Evolutionary conservation across 345 rosid species (phyloP).

Genomic region (Gossypium mustelinum): DNA sequence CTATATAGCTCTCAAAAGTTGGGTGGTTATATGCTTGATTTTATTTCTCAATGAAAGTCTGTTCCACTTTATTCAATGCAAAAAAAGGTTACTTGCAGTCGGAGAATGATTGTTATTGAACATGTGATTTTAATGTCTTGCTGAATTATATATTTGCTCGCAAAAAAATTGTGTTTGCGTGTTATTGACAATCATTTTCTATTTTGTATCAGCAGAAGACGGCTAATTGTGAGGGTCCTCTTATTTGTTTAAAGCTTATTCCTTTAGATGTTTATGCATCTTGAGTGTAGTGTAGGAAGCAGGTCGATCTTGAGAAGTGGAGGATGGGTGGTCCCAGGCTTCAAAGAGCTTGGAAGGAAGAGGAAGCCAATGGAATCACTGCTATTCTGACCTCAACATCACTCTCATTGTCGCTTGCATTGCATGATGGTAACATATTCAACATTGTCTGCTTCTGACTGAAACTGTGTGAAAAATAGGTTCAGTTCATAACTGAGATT

Average conservation of each 20-base stretch:
- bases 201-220: too few relatives aligned
- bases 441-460: background rate
- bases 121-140: too few relatives aligned
- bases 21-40: background rate
- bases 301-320: constrained; percentile 74
- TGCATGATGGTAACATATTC: background rate
- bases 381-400: constrained; percentile 3
- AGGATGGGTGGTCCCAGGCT: constrained; percentile 76
- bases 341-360: constrained; percentile 79
- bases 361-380: constrained; percentile 45
- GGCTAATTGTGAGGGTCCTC: constrained; percentile 36
- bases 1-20: background rate
- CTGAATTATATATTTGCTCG: too few relatives aligned
- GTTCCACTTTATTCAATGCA: background rate
- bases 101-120: background rate
- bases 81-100: background rate
- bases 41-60: background rate
- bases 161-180: too few relatives aligned
- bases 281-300: constrained; percentile 59
- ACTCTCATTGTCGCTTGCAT: background rate
- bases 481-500: too few relatives aligned
- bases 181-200: too few relatives aligned
- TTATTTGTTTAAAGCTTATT: constrained; percentile 8
- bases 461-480: background rate
- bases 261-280: background rate